Base-by-base conservation (phyloP, 768 basidiomycete genomes). In the Mycena metata region DNA sequence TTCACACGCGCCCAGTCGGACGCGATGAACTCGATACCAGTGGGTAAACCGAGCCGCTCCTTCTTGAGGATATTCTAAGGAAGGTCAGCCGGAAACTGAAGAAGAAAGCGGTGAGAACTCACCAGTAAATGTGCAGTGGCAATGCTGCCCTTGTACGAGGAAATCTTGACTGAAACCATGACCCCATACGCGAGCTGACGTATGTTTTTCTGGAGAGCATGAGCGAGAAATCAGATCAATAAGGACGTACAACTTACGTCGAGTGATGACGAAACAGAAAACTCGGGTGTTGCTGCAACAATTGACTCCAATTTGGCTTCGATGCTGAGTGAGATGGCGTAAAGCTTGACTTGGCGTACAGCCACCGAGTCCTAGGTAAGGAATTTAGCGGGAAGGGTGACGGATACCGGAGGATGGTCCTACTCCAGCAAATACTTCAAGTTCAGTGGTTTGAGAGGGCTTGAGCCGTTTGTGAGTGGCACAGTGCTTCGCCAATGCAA, bases 391-490 rank as follows among this genome's bases (percentile, higher is more conserved):
- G 30, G 12, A 4, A 35, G 42, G 6, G 30, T 30, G 6, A 30
- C 3, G 30, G 30, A 6, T 30, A 30, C 30, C 26, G 2, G 10
- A 23, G 12, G 23, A 52, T 24, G 16, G 52, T 30, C 39, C 13
- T 26, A 52, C 60, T 6, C 19, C 41, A 2, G 60, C 60, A 42
- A 62, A 43, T 7, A 26, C 12, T 7, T 59, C 58, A 17, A 59
- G 45, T 26, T 59, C 58, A 0, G 15, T 19, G 17, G 47, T 36
- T 33, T 59, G 58, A 17, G 58, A 59, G 15, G 58, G 58, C n/a
- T 47, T 46, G 5, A 59, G 58, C 7, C 58, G 45, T 30, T 47
- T 59, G 21, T 59, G 58, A 23, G 58, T 59, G 30, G 58, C 58
- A 36, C 21, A 59, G 21, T 36, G 58, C 12, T 36, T 59, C 8